These are phyloP conservation scores for Kluyveromyces lactis DNA, from an alignment of 805 yeast species.

Conservation along the genomic window DNA sequence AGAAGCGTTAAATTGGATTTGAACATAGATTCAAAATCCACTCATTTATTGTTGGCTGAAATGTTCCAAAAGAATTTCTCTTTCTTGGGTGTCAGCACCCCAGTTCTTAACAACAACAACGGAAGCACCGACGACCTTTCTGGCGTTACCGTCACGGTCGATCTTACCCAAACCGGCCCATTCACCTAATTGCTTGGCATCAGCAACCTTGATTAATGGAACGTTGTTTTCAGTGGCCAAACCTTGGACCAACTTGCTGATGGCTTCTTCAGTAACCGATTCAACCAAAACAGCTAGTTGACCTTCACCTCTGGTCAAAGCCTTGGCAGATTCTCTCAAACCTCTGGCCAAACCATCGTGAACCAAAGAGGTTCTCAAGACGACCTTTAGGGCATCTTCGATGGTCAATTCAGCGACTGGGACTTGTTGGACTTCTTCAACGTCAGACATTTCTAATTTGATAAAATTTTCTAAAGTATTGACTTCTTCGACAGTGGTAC, in stretches of 20 bases:
- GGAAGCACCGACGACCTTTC: slow-evolving; percentile 99
- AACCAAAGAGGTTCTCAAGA: slow-evolving; percentile 93
- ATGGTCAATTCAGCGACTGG: slow-evolving; percentile 81
- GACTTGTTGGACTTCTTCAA: slow-evolving; percentile 69
- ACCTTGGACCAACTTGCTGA: slow-evolving; percentile 97
- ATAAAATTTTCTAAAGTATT: slow-evolving; percentile 12
- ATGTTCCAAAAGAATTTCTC: slow-evolving; percentile 92
- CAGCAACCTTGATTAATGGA: slow-evolving; percentile 98
- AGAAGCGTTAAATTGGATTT: too few species aligned
- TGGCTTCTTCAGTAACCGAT: slow-evolving; percentile 96
- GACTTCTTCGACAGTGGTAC: slow-evolving; percentile 71
- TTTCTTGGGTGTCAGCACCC: slow-evolving; percentile 99
- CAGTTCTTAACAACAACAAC: slow-evolving; percentile 99
- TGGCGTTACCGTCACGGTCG: slow-evolving; percentile 99
- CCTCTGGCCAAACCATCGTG: slow-evolving; percentile 99
- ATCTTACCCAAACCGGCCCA: slow-evolving; percentile 99
- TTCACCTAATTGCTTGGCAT: slow-evolving; percentile 99
- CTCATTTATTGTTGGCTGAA: slow-evolving; percentile 71
- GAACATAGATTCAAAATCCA: too few species aligned
- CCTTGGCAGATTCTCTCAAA: slow-evolving; percentile 99
- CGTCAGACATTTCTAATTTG: slow-evolving; percentile 68
- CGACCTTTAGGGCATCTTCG: slow-evolving; percentile 97
- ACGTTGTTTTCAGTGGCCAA: slow-evolving; percentile 95
- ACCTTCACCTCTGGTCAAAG: slow-evolving; percentile 95
- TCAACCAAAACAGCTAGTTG: slow-evolving; percentile 96